A percentile compares a stretch with the other conserved stretches of the same genome.
These are phyloP conservation scores for Phytophthora crassamura DNA, from an alignment of 352 stramenopile genomes.

Conservation along the genomic window DNA sequence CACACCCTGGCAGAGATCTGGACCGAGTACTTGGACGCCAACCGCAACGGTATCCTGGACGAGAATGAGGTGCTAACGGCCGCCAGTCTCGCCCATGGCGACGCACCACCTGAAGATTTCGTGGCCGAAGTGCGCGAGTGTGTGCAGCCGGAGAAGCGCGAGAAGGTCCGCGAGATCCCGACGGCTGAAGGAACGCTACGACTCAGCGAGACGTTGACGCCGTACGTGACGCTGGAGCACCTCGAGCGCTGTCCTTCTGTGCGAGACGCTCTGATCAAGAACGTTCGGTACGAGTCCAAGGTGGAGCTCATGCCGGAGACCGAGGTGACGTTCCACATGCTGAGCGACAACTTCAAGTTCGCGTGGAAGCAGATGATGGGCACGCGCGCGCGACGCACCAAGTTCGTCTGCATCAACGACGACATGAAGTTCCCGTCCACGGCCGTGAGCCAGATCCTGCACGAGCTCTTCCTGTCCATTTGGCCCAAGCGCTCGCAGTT, in stretches of 20 bases:
- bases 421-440: constrained; percentile 92
- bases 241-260: constrained; percentile 61
- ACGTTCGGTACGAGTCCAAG: constrained; percentile 69
- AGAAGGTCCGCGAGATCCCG: constrained; percentile 72
- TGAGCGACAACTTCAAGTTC: constrained; percentile 91
- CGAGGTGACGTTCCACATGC: constrained; percentile 96
- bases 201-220: constrained; percentile 77
- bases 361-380: constrained; percentile 94
- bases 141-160: constrained; percentile 70
- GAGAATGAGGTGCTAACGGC: constrained; percentile 92
- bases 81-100: constrained; percentile 79
- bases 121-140: constrained; percentile 74
- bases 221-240: constrained; percentile 73
- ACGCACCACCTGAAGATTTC: constrained; percentile 74
- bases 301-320: constrained; percentile 78
- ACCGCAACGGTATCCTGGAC: constrained; percentile 91
- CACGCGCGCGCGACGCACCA: constrained; percentile 90
- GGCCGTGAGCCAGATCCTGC: constrained; percentile 84
- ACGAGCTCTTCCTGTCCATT: constrained; percentile 93
- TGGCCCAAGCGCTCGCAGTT: constrained; percentile 93
- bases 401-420: constrained; percentile 98
- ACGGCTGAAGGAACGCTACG: constrained; percentile 64
- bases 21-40: constrained; percentile 89
- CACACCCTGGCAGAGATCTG: constrained; percentile 86
- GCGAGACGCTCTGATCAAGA: constrained; percentile 58